Percentiles rank a stretch among this genome's conserved stretches.
Evolutionary conservation across 164 flowering plant species (phyloP).

Genomic region (Magnolia changhungtana): DNA sequence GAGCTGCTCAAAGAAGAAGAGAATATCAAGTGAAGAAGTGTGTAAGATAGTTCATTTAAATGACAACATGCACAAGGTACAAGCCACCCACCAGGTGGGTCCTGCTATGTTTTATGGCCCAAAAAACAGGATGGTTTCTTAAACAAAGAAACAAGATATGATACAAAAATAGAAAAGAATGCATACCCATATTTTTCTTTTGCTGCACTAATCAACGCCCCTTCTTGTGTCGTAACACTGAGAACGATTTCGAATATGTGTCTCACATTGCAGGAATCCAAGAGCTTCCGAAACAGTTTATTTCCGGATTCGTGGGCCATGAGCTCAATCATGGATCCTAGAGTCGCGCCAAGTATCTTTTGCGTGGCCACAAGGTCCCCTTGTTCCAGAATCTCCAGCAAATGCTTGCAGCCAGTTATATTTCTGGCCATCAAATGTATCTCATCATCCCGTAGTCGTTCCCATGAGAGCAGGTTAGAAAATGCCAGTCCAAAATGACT

Average conservation of each 20-base stretch:
- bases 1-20: constrained; percentile 1
- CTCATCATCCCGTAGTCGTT: not conserved
- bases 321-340: not conserved
- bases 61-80: too few relatives aligned
- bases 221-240: not conserved
- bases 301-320: constrained; percentile 1
- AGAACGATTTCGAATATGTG: not conserved
- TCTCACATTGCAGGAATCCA: not conserved
- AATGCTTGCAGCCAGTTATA: not conserved
- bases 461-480: not conserved
- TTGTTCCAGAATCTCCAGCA: not conserved
- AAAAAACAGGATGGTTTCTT: too few relatives aligned
- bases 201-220: not conserved
- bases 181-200: not conserved
- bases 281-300: constrained; percentile 2
- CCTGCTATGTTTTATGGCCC: too few relatives aligned
- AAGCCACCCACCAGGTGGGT: too few relatives aligned
- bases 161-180: not conserved
- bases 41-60: too few relatives aligned
- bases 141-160: too few relatives aligned
- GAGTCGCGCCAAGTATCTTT: constrained; percentile 2
- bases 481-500: not conserved
- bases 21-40: not conserved
- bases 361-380: not conserved
- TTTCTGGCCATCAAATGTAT: not conserved